A percentile compares a stretch with the other conserved stretches of the same genome.
Conservation (phyloP, 2,329 filamentous ascomycete species). For the Paecilomyces variotii region DNA sequence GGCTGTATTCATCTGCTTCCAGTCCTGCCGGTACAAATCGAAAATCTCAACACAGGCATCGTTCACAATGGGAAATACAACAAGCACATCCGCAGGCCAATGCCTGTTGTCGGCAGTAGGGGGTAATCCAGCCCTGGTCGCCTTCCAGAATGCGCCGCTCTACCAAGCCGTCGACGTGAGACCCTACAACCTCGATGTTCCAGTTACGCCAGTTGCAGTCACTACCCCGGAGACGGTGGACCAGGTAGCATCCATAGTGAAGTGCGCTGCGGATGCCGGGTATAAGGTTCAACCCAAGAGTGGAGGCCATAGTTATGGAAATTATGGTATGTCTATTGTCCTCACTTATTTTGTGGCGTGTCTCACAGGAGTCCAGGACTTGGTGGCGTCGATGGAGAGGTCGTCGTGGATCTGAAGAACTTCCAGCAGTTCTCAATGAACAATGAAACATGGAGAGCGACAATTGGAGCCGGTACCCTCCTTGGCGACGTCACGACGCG, state of each 20-base stretch:
- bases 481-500: constrained; percentile 24
- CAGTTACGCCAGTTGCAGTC: constrained; percentile 24
- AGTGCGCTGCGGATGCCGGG: constrained; percentile 34
- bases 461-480: constrained; percentile 26
- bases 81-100: constrained; percentile 5
- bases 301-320: constrained; percentile 50
- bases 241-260: constrained; percentile 40
- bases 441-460: constrained; percentile 21
- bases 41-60: neutral
- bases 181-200: constrained; percentile 24
- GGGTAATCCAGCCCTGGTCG: constrained; percentile 5
- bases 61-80: constrained; percentile 3
- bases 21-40: neutral
- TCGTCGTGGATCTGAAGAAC: constrained; percentile 10
- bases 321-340: constrained; percentile 30
- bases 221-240: constrained; percentile 25
- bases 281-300: constrained; percentile 45
- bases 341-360: neutral
- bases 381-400: constrained; percentile 23
- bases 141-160: constrained; percentile 4
- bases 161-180: constrained; percentile 10
- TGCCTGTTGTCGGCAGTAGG: constrained; percentile 8
- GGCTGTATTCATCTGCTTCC: neutral
- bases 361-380: constrained; percentile 14
- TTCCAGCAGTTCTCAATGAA: constrained; percentile 23